These are phyloP conservation scores for Lagenidium sp. DNA, from an alignment of 352 stramenopile species.

Conservation along the genomic window DNA sequence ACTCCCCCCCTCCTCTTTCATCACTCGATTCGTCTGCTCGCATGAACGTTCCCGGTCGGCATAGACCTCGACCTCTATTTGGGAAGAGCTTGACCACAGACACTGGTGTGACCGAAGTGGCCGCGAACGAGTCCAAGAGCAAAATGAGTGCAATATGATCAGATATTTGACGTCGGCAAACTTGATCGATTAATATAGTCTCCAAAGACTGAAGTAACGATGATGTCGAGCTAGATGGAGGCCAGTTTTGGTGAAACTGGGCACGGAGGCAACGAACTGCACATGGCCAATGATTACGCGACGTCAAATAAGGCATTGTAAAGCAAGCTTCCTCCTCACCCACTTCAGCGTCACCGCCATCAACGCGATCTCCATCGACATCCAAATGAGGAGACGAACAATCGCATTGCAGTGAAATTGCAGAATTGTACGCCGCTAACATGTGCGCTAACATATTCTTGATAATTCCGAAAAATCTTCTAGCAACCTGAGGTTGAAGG, in stretches of 20 bases:
- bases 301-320: slow-evolving; percentile 37
- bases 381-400: too few species aligned
- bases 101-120: slow-evolving; percentile 54
- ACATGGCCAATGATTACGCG: slow-evolving; percentile 31
- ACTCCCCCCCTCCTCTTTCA: too few species aligned
- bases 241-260: slow-evolving; percentile 43
- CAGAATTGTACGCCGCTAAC: slow-evolving; percentile 3
- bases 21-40: slow-evolving; percentile 14
- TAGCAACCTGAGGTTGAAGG: slow-evolving; percentile 64
- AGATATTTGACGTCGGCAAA: slow-evolving; percentile 29
- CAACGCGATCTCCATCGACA: slow-evolving; percentile 15
- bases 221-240: slow-evolving; percentile 36
- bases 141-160: slow-evolving; percentile 71
- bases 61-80: slow-evolving; percentile 38
- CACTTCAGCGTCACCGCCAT: slow-evolving; percentile 12
- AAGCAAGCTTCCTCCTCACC: slow-evolving; percentile 13
- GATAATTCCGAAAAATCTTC: slow-evolving; percentile 76
- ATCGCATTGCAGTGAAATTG: not conserved
- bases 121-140: slow-evolving; percentile 74
- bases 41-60: slow-evolving; percentile 49
- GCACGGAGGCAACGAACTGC: slow-evolving; percentile 35
- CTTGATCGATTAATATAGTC: slow-evolving; percentile 24
- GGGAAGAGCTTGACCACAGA: slow-evolving; percentile 60
- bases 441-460: too few species aligned
- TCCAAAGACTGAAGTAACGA: slow-evolving; percentile 35